Percentiles rank a stretch among this genome's conserved stretches.
phyloP scores from a whole-genome alignment of 495 filamentous ascomycete genomes.

The Aspergillus saccharolyticus region DNA sequence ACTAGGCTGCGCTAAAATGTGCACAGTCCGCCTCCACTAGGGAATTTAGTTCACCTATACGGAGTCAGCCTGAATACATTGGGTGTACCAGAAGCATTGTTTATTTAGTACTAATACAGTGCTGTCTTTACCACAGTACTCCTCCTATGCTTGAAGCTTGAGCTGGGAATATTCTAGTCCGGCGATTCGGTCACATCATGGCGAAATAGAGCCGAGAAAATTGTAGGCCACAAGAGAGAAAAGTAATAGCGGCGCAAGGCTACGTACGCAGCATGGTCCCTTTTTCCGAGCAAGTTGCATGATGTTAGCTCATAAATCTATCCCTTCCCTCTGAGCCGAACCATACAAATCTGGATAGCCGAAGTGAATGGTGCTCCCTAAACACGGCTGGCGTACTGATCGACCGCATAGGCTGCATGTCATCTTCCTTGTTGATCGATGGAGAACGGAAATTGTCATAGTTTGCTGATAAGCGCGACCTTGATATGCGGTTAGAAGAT shows the following conservation, averaged over 20 bases:
- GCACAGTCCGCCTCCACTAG: constrained; percentile 17
- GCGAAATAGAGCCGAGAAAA: background rate
- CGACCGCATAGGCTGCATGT: constrained; percentile 13
- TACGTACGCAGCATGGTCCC: no score
- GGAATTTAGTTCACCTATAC: background rate
- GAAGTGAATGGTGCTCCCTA: background rate
- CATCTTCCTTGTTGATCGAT: constrained; percentile 4
- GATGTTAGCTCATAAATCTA: background rate
- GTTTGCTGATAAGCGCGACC: background rate
- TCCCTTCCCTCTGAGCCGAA: background rate
- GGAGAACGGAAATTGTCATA: background rate
- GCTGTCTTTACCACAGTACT: no score
- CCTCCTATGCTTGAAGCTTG: background rate
- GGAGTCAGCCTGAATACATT: background rate
- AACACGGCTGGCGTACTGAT: background rate
- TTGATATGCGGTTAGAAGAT: background rate
- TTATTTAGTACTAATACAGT: background rate
- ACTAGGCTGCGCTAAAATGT: constrained; percentile 11
- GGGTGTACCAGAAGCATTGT: background rate
- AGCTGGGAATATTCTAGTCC: no score
- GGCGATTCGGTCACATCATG: no score
- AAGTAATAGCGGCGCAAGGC: no score
- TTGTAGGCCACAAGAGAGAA: background rate
- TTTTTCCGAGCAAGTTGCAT: background rate
- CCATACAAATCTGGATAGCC: background rate